Percentiles rank a stretch among this genome's conserved stretches.
These are phyloP conservation scores for Lasiosphaeria ovina DNA, from an alignment of 495 filamentous ascomycete species.

Conservation along the genomic window DNA sequence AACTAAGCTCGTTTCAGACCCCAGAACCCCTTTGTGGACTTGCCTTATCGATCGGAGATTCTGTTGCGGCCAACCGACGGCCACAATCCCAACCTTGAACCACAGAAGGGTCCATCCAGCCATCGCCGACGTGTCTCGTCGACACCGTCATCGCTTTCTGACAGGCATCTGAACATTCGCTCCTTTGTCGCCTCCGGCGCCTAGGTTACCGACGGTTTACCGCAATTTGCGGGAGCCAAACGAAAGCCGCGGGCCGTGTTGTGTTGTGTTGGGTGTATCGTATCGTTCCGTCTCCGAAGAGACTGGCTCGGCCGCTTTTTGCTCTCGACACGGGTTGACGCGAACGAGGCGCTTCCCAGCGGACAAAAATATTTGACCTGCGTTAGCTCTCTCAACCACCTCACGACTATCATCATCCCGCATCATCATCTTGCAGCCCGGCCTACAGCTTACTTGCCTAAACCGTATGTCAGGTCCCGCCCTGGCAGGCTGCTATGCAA, in stretches of 20 bases:
- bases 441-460: background rate
- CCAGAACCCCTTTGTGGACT: constrained; percentile 22
- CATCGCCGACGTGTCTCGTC: constrained; percentile 11
- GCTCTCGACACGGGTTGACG: background rate
- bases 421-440: too few species aligned
- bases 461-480: constrained; percentile 7
- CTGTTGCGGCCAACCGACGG: constrained; percentile 4
- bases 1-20: constrained; percentile 32
- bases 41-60: constrained; percentile 29
- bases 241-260: too few species aligned
- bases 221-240: background rate
- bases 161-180: background rate
- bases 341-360: background rate
- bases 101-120: background rate
- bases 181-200: background rate
- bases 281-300: background rate
- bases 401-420: too few species aligned
- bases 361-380: background rate
- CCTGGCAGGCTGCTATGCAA: constrained; percentile 8
- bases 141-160: constrained; percentile 8
- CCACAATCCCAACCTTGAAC: background rate
- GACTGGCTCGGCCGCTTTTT: background rate
- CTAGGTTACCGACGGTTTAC: background rate
- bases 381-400: too few species aligned
- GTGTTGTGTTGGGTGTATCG: too few species aligned